Base-by-base conservation (phyloP, 2,329 filamentous ascomycete genomes). In the Trichoderma koningii region DNA sequence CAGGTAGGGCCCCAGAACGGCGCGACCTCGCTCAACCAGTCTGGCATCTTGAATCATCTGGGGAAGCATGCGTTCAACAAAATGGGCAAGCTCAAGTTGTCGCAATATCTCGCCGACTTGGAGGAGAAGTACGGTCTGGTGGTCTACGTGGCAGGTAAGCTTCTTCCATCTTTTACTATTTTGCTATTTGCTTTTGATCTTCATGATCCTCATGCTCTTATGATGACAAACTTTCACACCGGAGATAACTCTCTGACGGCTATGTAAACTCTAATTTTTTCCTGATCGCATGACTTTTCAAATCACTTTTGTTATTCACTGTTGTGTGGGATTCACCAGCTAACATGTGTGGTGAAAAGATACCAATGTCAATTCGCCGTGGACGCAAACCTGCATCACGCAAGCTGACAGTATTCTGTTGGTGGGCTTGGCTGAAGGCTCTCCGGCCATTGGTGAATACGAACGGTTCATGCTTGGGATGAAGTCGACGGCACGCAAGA, bases 111-210 rank as follows among this genome's bases (percentile, higher is more conserved):
- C 56, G 95, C 96, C 2, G 95, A 99, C 72, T 82, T 99, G 12
- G 95, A 99, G 77, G 95, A 99, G 77, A 97, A 97, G 75, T 98
- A 96, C 71, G 93, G 94, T 1, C 87, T 99, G 71, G 93, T 99
- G 1, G 82, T 99, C 7, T 99, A 99, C 73, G 89, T 99, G 65
- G 95, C 94, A 59, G 87, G 87, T 89, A 82, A 80, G 83, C 47
- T 52, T 52, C 52, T 9, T 19, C 15, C 2, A 14, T 23, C 30
- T 38, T 38, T 9, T 34, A 3, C 26, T 3, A 5, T 28, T 7
- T 50, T 12, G 26, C 14, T 47, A 17, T 34, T 21, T 38, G 45
- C 7, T 47, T 9, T 34, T 21, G 23, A 14, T n/a, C 17, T 34
- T 55, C 15, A 17, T 19, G 44, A 23, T 2, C 5, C 15, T 47